Evolutionary conservation across 2,329 filamentous ascomycete genomes (phyloP).

Genomic region (Scedosporium dehoogii): DNA sequence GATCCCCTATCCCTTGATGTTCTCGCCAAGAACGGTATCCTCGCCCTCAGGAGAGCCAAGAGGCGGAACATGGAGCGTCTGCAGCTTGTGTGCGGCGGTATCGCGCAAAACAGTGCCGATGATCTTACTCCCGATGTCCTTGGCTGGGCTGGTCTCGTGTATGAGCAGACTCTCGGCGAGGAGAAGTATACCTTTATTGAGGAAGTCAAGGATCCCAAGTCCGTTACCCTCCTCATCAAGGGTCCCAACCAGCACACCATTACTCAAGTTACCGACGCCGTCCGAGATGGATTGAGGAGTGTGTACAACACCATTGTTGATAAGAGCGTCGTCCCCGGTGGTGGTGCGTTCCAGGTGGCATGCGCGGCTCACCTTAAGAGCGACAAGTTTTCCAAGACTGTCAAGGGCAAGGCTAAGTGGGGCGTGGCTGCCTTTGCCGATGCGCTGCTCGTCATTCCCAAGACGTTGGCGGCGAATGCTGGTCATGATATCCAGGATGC

Average conservation of each 20-base stretch:
- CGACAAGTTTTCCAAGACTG: conserved; percentile 74
- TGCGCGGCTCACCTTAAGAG: conserved; percentile 81
- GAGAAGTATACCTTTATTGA: conserved; percentile 99
- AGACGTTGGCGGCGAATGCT: conserved; percentile 91
- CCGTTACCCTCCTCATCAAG: conserved; percentile 95
- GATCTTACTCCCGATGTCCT: conserved; percentile 80
- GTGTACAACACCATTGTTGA: conserved; percentile 99
- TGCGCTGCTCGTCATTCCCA: conserved; percentile 88
- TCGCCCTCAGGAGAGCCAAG: conserved; percentile 90
- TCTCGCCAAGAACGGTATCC: conserved; percentile 93
- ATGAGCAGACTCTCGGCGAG: conserved; percentile 94
- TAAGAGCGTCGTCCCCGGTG: conserved; percentile 86
- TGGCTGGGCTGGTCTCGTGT: conserved; percentile 92
- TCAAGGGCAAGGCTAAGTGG: conserved; percentile 97
- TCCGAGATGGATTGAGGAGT: conserved; percentile 85
- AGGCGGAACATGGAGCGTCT: conserved; percentile 98
- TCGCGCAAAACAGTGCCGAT: conserved; percentile 91
- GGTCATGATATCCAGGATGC: conserved; percentile 96
- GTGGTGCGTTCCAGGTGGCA: conserved; percentile 90
- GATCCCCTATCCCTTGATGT: conserved; percentile 94
- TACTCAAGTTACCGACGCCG: conserved; percentile 90
- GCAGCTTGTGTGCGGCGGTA: conserved; percentile 86
- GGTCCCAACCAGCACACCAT: conserved; percentile 96
- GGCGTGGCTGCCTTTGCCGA: conserved; percentile 93
- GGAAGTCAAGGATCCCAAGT: conserved; percentile 98